These are phyloP conservation scores for Cyclocybe aegerita DNA, from an alignment of 768 basidiomycete species.

Conservation along the genomic window DNA sequence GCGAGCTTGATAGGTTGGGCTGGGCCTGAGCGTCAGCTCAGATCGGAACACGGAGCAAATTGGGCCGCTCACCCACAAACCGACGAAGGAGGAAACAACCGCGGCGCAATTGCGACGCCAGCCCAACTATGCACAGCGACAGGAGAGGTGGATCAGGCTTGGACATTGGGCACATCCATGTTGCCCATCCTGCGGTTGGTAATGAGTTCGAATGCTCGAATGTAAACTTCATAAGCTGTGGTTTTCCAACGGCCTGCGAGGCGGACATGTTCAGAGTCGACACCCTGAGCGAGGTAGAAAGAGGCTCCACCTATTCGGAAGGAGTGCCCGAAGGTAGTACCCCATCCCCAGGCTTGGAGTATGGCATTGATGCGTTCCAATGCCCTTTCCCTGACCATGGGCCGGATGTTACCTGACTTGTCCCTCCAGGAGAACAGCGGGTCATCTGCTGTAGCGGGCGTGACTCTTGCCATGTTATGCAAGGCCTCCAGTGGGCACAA, in stretches of 20 bases:
- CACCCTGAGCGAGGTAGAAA: constrained; percentile 27
- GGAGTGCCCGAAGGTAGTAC: constrained; percentile 37
- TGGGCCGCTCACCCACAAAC: too few species aligned
- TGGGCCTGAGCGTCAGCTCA: too few species aligned
- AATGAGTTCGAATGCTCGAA: constrained; percentile 35
- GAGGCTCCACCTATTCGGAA: constrained; percentile 44
- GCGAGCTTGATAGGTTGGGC: too few species aligned
- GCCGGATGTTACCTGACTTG: constrained; percentile 18
- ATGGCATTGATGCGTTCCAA: constrained; percentile 30
- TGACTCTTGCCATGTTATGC: constrained; percentile 23
- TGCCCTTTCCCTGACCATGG: constrained; percentile 26
- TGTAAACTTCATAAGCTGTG: constrained; percentile 37
- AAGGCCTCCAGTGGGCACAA: constrained; percentile 31
- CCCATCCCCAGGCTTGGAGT: constrained; percentile 22
- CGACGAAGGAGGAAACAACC: too few species aligned
- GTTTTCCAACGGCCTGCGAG: constrained; percentile 37
- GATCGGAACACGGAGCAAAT: too few species aligned
- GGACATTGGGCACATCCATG: too few species aligned
- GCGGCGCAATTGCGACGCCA: too few species aligned
- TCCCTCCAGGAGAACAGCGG: constrained; percentile 39
- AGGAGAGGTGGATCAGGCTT: too few species aligned
- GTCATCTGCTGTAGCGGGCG: constrained; percentile 23
- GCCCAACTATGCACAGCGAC: too few species aligned
- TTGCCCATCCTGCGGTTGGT: too few species aligned
- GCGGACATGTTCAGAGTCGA: constrained; percentile 33